Evolutionary conservation across 495 filamentous ascomycete genomes (phyloP).

Genomic region (Pseudevernia furfuracea): DNA sequence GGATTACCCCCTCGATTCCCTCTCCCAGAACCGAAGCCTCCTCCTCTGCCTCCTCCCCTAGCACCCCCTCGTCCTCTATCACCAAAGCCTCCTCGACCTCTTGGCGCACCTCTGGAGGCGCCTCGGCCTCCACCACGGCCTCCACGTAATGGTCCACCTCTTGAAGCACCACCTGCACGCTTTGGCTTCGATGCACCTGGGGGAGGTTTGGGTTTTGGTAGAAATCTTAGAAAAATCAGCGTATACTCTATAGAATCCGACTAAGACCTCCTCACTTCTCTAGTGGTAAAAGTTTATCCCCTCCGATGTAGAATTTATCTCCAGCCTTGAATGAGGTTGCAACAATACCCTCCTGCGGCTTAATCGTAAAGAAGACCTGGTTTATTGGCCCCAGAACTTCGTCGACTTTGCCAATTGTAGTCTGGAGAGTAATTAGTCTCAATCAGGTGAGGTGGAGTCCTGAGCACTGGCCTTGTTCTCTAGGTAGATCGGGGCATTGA

Average conservation of each 20-base stretch:
- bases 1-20: slow-evolving; percentile 25
- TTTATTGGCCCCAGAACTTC: slow-evolving; percentile 83
- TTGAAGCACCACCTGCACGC: slow-evolving; percentile 48
- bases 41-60: slow-evolving; percentile 43
- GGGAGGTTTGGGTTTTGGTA: slow-evolving; percentile 86
- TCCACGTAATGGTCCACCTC: slow-evolving; percentile 42
- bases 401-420: slow-evolving; percentile 52
- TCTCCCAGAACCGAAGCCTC: slow-evolving; percentile 23
- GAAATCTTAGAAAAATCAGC: slow-evolving; percentile 52
- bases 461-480: slow-evolving; percentile 75
- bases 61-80: slow-evolving; percentile 32
- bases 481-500: slow-evolving; percentile 97
- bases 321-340: slow-evolving; percentile 88
- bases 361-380: slow-evolving; percentile 96
- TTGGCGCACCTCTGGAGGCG: slow-evolving; percentile 38
- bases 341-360: slow-evolving; percentile 90
- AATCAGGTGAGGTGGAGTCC: neutral
- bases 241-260: neutral
- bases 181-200: slow-evolving; percentile 55
- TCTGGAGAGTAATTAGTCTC: slow-evolving; percentile 31
- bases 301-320: slow-evolving; percentile 93
- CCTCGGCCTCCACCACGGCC: slow-evolving; percentile 40
- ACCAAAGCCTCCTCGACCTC: slow-evolving; percentile 36
- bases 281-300: slow-evolving; percentile 87
- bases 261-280: slow-evolving; percentile 52